Conservation (phyloP, 495 filamentous ascomycete species). For the Penicillium parvum region DNA sequence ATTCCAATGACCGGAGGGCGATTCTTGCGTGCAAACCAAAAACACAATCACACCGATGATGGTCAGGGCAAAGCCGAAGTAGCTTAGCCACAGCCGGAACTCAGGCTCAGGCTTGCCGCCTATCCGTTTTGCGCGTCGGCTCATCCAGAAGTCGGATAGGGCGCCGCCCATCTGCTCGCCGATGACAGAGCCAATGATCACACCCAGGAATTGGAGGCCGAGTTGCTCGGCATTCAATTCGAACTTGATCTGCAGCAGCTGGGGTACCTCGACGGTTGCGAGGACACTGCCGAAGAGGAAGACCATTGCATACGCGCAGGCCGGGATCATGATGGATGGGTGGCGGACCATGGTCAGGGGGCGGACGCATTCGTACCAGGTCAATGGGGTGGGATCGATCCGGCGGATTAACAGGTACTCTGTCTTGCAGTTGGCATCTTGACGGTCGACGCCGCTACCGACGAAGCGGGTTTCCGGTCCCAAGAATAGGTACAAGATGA, state of each 20-base stretch:
- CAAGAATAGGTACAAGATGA: conserved; percentile 52
- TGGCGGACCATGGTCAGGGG: conserved; percentile 40
- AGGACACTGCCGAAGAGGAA: conserved; percentile 48
- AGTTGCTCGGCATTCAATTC: conserved; percentile 49
- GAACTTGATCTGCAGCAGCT: conserved; percentile 48
- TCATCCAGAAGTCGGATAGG: conserved; percentile 48
- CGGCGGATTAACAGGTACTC: conserved; percentile 42
- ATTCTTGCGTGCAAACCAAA: conserved; percentile 37
- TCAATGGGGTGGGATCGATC: conserved; percentile 48
- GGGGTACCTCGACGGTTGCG: conserved; percentile 49
- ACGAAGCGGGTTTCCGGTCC: conserved; percentile 54
- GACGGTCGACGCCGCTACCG: conserved; percentile 14
- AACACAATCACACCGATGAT: conserved; percentile 52
- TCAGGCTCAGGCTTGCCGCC: conserved; percentile 34
- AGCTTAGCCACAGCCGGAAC: conserved; percentile 51
- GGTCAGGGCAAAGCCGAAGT: conserved; percentile 42
- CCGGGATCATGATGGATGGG: conserved; percentile 43
- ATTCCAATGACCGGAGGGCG: conserved; percentile 38
- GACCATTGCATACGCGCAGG: conserved; percentile 48
- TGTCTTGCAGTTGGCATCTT: conserved; percentile 26
- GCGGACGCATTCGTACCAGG: conserved; percentile 40
- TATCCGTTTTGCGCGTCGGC: conserved; percentile 19
- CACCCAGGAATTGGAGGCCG: conserved; percentile 48
- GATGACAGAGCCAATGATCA: conserved; percentile 51
- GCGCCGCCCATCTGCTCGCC: conserved; percentile 52